These are phyloP conservation scores for Limnanthes douglasii DNA, from an alignment of 345 rosid species.

Conservation along the genomic window DNA sequence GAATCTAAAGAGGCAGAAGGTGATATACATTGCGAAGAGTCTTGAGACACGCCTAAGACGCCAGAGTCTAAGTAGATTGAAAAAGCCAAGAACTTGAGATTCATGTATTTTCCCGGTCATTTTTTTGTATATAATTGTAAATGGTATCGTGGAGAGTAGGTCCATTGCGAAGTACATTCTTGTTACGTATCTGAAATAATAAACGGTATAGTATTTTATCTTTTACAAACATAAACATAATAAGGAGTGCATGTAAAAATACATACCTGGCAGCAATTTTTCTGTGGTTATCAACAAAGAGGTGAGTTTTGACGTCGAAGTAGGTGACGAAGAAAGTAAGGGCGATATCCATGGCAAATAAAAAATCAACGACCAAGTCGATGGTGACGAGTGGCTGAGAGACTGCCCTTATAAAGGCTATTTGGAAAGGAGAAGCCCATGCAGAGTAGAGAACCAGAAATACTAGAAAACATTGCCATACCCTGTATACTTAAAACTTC, in stretches of 20 bases:
- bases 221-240: too few species aligned
- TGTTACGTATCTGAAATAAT: slow-evolving; percentile 26
- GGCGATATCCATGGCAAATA: slow-evolving; percentile 45
- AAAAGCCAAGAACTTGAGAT: slow-evolving; percentile 20
- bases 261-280: slow-evolving; percentile 32
- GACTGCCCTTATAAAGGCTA: slow-evolving; percentile 31
- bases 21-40: slow-evolving; percentile 43
- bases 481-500: too few species aligned
- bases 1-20: not conserved
- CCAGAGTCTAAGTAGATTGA: slow-evolving; percentile 61
- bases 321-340: slow-evolving; percentile 63
- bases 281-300: slow-evolving; percentile 54
- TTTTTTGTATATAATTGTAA: slow-evolving; percentile 20
- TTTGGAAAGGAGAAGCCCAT: slow-evolving; percentile 55
- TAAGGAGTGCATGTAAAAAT: too few species aligned
- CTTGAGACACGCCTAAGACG: slow-evolving; percentile 41
- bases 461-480: slow-evolving; percentile 54
- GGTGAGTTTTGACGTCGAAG: slow-evolving; percentile 39
- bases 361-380: slow-evolving; percentile 41
- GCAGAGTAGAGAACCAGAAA: slow-evolving; percentile 42
- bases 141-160: slow-evolving; percentile 47
- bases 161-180: slow-evolving; percentile 42
- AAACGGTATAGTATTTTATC: too few species aligned
- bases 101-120: slow-evolving; percentile 11
- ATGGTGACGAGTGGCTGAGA: slow-evolving; percentile 20